phyloP scores from a whole-genome alignment of 352 stramenopile genomes.

The Phytophthora macrochlamydospora region DNA sequence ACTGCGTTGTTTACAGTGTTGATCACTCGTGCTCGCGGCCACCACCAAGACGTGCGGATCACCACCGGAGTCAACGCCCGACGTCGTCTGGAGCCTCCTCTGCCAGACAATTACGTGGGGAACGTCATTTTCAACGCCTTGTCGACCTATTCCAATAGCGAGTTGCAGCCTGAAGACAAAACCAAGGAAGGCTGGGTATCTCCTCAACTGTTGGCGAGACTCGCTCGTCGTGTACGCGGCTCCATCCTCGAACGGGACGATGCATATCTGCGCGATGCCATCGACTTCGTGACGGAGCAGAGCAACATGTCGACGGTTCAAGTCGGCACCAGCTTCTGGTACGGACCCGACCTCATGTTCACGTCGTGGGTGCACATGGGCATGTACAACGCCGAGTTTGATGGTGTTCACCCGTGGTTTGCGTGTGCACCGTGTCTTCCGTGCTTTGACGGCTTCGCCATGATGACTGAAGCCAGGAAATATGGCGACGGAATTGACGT shows the following conservation, averaged over 20 bases:
- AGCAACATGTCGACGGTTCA: constrained; percentile 37
- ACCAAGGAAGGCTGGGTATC: constrained; percentile 7
- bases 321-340: constrained; percentile 50
- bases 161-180: constrained; percentile 27
- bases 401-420: constrained; percentile 40
- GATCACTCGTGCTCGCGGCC: constrained; percentile 51
- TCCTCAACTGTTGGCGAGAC: constrained; percentile 11
- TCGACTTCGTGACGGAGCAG: constrained; percentile 51
- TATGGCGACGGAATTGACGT: constrained; percentile 43
- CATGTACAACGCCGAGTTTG: constrained; percentile 69
- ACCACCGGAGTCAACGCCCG: constrained; percentile 60
- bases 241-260: constrained; percentile 51
- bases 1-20: constrained; percentile 54
- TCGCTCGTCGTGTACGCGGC: constrained; percentile 45
- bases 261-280: constrained; percentile 49
- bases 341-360: constrained; percentile 63
- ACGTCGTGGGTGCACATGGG: constrained; percentile 62
- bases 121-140: constrained; percentile 66
- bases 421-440: constrained; percentile 35
- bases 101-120: constrained; percentile 50
- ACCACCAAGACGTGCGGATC: constrained; percentile 46
- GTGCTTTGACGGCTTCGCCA: constrained; percentile 46
- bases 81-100: constrained; percentile 41
- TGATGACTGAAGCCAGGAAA: constrained; percentile 55
- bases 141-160: constrained; percentile 31